These are phyloP conservation scores for Leccinellum albellum DNA, from an alignment of 768 basidiomycete genomes.

Conservation along the genomic window DNA sequence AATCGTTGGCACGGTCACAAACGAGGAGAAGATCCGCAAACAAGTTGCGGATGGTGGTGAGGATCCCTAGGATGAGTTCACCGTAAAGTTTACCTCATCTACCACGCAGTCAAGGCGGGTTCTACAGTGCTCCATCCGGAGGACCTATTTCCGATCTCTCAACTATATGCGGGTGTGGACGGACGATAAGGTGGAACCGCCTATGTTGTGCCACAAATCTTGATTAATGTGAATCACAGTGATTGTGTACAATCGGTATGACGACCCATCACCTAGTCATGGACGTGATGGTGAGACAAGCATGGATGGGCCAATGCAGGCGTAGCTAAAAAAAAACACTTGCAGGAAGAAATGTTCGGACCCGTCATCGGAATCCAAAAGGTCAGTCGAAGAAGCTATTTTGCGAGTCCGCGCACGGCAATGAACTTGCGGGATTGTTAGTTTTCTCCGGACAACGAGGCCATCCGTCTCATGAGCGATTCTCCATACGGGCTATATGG, in stretches of 20 bases:
- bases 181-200: slow-evolving; percentile 58
- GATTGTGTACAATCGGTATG: slow-evolving; percentile 27
- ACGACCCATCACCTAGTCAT: slow-evolving; percentile 49
- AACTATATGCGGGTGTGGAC: slow-evolving; percentile 35
- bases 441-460: slow-evolving; percentile 85
- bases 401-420: neutral
- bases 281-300: slow-evolving; percentile 76
- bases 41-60: slow-evolving; percentile 83
- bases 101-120: slow-evolving; percentile 61
- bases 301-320: neutral
- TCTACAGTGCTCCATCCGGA: slow-evolving; percentile 74
- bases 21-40: slow-evolving; percentile 79
- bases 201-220: slow-evolving; percentile 87
- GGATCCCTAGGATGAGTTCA: slow-evolving; percentile 11
- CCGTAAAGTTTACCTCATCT: neutral
- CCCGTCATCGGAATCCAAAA: slow-evolving; percentile 93
- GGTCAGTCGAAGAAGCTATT: slow-evolving; percentile 37
- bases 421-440: slow-evolving; percentile 20
- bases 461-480: slow-evolving; percentile 91
- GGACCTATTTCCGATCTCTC: slow-evolving; percentile 61
- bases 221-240: slow-evolving; percentile 88
- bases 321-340: neutral
- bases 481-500: slow-evolving; percentile 95
- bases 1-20: slow-evolving; percentile 84
- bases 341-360: slow-evolving; percentile 85